Evolutionary conservation across 108 stramenopile species (phyloP), one percentile per base, ranked within the genome.

Genomic region (Conticribra weissflogii): DNA sequence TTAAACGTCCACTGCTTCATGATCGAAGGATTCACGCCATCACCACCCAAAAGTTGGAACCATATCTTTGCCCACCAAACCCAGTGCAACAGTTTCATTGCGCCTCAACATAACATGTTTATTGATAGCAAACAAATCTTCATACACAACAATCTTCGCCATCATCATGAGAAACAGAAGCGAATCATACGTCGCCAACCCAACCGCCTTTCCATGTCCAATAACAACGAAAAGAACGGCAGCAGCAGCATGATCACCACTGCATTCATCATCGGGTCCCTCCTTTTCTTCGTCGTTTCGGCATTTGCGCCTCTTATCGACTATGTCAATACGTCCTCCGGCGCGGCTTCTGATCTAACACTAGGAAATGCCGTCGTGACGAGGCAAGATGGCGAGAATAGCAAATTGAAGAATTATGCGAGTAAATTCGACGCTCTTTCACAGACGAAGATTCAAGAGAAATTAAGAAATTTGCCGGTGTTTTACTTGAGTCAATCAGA

Each of bases 281-380:
- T 72, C 41, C 71, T 72, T 27, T 72, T 57, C 46, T 72, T 72
- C 48, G 71, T 53, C 5, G 62, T 46, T 17, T 56, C 71, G 0
- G 71, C 71, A 2, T 47, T 72, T 29, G 61, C 60, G 3, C 71
- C 71, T 3, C 55, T 63, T 0, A 41, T 72, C 16, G 62, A 63
- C 54, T 41, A 5, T 12, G 12, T 41, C 36, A 30, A 34, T 18
- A 33, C 52, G 5, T 52, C 69, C 59, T 52, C 47, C n/a, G 27
- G 57, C 8, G 15, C 58, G 12, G 19, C 58, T 14, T 25, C 58
- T 16, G 76, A 72, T 45, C 54, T 69, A 30, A 68, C 53, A 3
- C 65, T 85, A 2, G 81, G 78, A 2, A 76, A 82, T 48, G 68
- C 85, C 0, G 85, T 85, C 3, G 81, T 81, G 1, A 85, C 85